phyloP scores from a whole-genome alignment of 1,284 basidiomycete species.

The Marasmius tenuissimus region DNA sequence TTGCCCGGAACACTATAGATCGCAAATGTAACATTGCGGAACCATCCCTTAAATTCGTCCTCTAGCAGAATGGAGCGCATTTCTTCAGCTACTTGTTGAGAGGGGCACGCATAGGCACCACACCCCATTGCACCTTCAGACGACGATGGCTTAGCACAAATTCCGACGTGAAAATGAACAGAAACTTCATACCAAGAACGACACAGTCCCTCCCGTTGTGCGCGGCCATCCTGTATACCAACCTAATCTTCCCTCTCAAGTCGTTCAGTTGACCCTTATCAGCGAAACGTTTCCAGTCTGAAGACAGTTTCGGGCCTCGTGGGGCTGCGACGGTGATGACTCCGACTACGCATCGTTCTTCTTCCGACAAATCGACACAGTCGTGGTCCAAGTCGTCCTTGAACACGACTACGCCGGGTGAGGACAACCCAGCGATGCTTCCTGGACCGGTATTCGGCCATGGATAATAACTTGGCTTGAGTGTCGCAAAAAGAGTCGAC shows the following conservation, averaged over 20 bases:
- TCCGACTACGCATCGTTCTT: slow-evolving; percentile 35
- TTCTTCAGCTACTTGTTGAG: slow-evolving; percentile 36
- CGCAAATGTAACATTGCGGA: slow-evolving; percentile 39
- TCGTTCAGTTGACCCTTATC: slow-evolving; percentile 28
- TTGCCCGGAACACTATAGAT: slow-evolving; percentile 32
- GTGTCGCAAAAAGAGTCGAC: slow-evolving; percentile 42
- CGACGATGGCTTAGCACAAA: neutral
- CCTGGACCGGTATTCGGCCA: slow-evolving; percentile 44
- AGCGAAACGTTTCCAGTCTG: slow-evolving; percentile 25
- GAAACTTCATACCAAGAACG: slow-evolving; percentile 33
- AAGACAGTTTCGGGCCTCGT: slow-evolving; percentile 27
- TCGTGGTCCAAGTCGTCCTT: slow-evolving; percentile 42
- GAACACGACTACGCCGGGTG: slow-evolving; percentile 45
- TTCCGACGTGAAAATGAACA: neutral
- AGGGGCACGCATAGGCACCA: slow-evolving; percentile 42
- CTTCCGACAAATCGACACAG: slow-evolving; percentile 32
- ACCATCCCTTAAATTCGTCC: slow-evolving; percentile 42
- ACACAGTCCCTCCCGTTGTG: slow-evolving; percentile 35
- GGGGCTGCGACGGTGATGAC: slow-evolving; percentile 48
- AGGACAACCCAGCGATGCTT: slow-evolving; percentile 39
- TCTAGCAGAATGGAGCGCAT: slow-evolving; percentile 41
- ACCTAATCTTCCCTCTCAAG: slow-evolving; percentile 39
- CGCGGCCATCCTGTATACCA: slow-evolving; percentile 44
- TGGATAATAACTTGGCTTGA: slow-evolving; percentile 40
- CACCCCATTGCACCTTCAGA: slow-evolving; percentile 44